phyloP scores from a whole-genome alignment of 1,284 basidiomycete genomes.

The Neolentinus lepideus region DNA sequence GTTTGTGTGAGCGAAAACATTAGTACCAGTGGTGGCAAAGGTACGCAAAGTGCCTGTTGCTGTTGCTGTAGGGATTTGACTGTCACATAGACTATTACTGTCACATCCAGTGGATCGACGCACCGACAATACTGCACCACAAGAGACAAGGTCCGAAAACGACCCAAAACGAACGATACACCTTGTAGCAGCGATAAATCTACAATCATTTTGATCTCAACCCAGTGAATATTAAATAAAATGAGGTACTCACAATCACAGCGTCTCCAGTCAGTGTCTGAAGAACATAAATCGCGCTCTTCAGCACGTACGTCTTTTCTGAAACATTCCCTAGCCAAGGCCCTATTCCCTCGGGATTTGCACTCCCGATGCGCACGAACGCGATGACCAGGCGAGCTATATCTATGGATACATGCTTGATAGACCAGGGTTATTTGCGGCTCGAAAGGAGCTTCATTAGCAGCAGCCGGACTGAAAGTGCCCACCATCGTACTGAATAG shows the following conservation, averaged over 20 bases:
- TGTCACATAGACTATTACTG: too few species aligned
- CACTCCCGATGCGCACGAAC: constrained; percentile 11
- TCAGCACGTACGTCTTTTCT: constrained; percentile 20
- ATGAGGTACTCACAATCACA: constrained; percentile 19
- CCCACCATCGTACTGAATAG: constrained; percentile 18
- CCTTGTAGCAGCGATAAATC: constrained; percentile 22
- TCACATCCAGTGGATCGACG: too few species aligned
- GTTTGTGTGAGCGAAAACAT: constrained; percentile 15
- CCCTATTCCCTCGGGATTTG: not conserved
- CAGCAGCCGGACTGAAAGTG: too few species aligned
- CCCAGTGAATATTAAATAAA: not conserved
- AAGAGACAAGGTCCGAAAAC: constrained; percentile 17
- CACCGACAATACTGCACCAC: constrained; percentile 17
- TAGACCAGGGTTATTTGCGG: too few species aligned
- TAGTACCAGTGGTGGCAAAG: constrained; percentile 9
- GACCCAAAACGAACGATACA: constrained; percentile 17
- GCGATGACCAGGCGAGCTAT: constrained; percentile 15
- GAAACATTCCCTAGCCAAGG: constrained; percentile 19
- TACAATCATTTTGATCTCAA: constrained; percentile 4
- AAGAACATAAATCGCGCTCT: constrained; percentile 21
- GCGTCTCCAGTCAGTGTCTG: constrained; percentile 27
- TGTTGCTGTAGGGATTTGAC: constrained; percentile 5
- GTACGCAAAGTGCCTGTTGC: constrained; percentile 10
- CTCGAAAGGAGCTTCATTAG: too few species aligned
- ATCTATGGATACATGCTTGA: constrained; percentile 20